These are phyloP conservation scores for Aspergillus sparsus DNA, from an alignment of 495 filamentous ascomycete species.

Conservation along the genomic window DNA sequence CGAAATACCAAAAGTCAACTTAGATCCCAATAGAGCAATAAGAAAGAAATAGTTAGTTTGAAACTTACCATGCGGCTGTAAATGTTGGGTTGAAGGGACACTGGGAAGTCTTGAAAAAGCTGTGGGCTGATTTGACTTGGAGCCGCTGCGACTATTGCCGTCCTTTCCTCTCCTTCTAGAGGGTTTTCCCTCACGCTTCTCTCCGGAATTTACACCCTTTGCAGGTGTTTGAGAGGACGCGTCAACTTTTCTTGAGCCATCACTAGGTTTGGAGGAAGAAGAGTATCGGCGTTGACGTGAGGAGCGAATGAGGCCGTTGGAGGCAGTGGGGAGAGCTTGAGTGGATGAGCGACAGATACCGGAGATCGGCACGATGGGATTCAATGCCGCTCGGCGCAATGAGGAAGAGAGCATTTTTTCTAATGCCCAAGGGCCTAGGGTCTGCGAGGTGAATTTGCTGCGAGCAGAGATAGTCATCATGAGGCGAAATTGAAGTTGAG, in stretches of 20 bases:
- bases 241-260: constrained; percentile 46
- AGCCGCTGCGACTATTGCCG: constrained; percentile 36
- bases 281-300: constrained; percentile 56
- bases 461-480: constrained; percentile 24
- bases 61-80: constrained; percentile 68
- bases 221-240: constrained; percentile 44
- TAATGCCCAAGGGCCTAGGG: constrained; percentile 27
- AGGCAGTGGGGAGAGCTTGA: constrained; percentile 35
- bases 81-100: constrained; percentile 80
- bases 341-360: constrained; percentile 34
- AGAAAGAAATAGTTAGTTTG: neutral
- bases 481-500: constrained; percentile 48
- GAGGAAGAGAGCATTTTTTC: constrained; percentile 52
- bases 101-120: constrained; percentile 66
- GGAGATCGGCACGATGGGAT: constrained; percentile 42
- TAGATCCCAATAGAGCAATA: neutral
- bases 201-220: constrained; percentile 42
- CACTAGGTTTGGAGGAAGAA: constrained; percentile 54
- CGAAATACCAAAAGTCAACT: constrained; percentile 13
- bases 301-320: constrained; percentile 33
- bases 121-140: constrained; percentile 42
- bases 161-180: constrained; percentile 43
- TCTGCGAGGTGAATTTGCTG: constrained; percentile 31
- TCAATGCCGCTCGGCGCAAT: constrained; percentile 49
- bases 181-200: constrained; percentile 39